Conservation (phyloP, 2,329 filamentous ascomycete species). For the Cordyceps pruinosa region DNA sequence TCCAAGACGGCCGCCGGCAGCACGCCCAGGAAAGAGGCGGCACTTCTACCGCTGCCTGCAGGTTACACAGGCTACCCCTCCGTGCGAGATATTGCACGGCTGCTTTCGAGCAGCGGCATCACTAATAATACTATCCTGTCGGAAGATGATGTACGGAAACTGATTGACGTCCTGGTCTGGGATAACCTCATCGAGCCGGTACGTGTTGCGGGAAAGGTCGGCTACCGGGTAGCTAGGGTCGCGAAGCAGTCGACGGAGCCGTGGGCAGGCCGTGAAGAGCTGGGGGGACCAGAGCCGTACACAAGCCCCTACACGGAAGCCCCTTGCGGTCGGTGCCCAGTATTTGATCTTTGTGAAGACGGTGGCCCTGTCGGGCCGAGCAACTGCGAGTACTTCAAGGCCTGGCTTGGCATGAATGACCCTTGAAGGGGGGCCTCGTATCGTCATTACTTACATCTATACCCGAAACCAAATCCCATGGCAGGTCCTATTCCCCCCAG, state of each 20-base stretch:
- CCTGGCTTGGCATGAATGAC: constrained; percentile 61
- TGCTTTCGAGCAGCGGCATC: constrained; percentile 61
- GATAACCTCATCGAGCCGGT: constrained; percentile 75
- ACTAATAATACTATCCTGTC: constrained; percentile 64
- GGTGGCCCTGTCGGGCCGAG: constrained; percentile 84
- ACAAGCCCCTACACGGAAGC: constrained; percentile 77
- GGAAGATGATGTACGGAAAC: constrained; percentile 72
- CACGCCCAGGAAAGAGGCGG: constrained; percentile 28
- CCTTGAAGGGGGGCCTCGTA: neutral
- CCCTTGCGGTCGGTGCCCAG: constrained; percentile 86
- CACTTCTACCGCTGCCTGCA: constrained; percentile 48
- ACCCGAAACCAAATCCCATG: neutral
- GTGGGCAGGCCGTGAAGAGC: constrained; percentile 35
- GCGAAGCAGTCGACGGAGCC: constrained; percentile 36
- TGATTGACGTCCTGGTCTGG: constrained; percentile 82
- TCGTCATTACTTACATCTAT: neutral
- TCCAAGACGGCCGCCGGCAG: constrained; percentile 18
- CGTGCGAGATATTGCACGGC: constrained; percentile 66
- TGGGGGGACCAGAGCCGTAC: constrained; percentile 34
- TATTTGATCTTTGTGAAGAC: constrained; percentile 86
- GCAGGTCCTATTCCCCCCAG: neutral
- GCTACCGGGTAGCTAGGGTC: constrained; percentile 47
- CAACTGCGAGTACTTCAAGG: constrained; percentile 85
- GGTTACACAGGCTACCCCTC: constrained; percentile 77
- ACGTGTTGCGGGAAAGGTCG: constrained; percentile 40